These are phyloP conservation scores for Rhizopus arrhizus DNA, from an alignment of 371 early-diverging fungal species.

Conservation along the genomic window DNA sequence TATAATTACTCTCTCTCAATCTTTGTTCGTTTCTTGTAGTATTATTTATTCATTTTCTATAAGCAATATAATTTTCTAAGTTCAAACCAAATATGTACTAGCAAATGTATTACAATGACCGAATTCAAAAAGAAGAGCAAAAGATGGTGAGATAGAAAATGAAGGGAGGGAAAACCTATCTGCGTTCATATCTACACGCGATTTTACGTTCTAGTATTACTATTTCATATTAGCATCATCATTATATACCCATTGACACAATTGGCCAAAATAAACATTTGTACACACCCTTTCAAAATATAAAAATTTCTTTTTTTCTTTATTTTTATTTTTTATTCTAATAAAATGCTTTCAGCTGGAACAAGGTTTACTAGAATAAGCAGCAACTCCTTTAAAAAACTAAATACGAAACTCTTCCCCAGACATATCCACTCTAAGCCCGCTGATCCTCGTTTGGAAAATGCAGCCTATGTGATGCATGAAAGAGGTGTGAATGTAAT, in stretches of 20 bases:
- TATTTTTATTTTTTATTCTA: background rate
- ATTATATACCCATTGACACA: background rate
- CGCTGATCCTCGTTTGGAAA: constrained; percentile 54
- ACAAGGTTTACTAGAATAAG: background rate
- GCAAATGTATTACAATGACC: no score
- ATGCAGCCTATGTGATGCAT: constrained; percentile 54
- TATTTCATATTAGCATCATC: background rate
- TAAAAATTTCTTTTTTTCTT: background rate
- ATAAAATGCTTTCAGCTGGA: background rate
- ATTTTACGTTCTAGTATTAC: no score
- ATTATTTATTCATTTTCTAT: no score
- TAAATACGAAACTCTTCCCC: background rate
- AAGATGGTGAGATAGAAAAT: no score
- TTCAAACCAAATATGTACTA: no score
- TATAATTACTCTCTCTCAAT: no score
- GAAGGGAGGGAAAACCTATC: no score
- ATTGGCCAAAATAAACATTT: background rate
- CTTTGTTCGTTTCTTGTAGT: no score
- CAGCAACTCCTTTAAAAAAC: no score
- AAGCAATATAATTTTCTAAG: no score
- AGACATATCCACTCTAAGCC: background rate
- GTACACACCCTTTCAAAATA: background rate
- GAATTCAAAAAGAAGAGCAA: no score
- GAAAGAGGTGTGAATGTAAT: constrained; percentile 60
- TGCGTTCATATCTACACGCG: no score